These are phyloP conservation scores for Excoecaria cochinchinensis DNA, from an alignment of 345 rosid genomes.

Conservation along the genomic window DNA sequence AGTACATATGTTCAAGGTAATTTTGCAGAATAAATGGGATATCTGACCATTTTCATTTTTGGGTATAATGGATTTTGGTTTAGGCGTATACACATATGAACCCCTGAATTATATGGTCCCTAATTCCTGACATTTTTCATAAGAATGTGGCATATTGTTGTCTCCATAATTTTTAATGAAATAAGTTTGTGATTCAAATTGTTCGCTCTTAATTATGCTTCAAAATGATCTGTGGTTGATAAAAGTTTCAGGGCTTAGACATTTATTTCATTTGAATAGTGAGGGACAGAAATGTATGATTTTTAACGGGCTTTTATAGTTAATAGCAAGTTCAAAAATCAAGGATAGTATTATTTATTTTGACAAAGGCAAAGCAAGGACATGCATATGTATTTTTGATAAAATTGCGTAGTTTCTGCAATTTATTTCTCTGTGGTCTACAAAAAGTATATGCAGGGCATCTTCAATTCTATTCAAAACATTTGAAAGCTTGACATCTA, in stretches of 20 bases:
- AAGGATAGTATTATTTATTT: not conserved
- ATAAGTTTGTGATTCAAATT: not conserved
- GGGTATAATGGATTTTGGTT: not conserved
- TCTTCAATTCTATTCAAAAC: no score
- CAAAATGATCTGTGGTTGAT: no score
- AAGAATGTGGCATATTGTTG: not conserved
- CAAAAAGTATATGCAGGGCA: no score
- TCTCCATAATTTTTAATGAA: not conserved
- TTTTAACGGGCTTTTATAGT: not conserved
- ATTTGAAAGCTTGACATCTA: no score
- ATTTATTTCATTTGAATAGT: not conserved
- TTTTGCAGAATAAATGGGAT: slow-evolving; percentile 15
- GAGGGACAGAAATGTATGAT: not conserved
- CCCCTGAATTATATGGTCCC: not conserved
- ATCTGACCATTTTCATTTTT: not conserved
- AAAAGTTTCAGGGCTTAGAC: not conserved
- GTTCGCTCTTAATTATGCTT: no score
- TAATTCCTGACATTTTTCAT: not conserved
- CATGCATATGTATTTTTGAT: no score
- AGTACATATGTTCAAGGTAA: slow-evolving; percentile 92
- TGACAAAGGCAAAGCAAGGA: no score
- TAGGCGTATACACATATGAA: not conserved
- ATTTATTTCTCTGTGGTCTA: no score
- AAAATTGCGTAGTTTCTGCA: no score
- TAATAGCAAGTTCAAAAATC: not conserved